Base-by-base conservation (phyloP, 1,139 yeast genomes). In the Candida sp. region DNA sequence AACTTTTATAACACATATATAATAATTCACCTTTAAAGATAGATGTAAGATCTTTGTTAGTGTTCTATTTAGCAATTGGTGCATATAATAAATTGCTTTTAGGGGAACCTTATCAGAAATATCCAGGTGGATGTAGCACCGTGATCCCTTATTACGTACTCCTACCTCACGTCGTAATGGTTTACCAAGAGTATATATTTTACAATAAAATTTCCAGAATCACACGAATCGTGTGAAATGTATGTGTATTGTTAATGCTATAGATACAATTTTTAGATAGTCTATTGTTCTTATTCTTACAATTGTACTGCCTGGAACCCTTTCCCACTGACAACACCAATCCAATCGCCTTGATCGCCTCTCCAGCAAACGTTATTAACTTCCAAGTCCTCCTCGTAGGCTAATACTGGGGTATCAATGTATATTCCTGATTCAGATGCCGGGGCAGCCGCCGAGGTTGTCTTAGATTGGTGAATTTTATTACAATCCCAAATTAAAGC, bases 401-500 rank as follows among this genome's bases (percentile, higher is more conserved):
- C 81, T 42, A 71, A 64, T 9, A 72, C 68, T 2, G 88, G 87
- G 9, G 69, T 58, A 34, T 68, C 77, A 5, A 66, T 52, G 4
- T 63, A 47, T 5, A 50, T 40, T 4, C 63, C 56, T 11, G 46
- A 38, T 22, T 55, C 58, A 9, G 48, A 43, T 8, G 42, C 33
- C 11, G 29, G 38, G 21, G 45, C 30, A 22, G 45, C 23, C 15
- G 38, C 30, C n/a, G 32, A 35, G 7, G 40, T 33, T 37, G 42
- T 22, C 36, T 39, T 27, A 34, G 27, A 42, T 40, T 49, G 56
- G 27, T 58, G 57, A 30, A 66, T 39, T 35, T 57, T 58, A 45
- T 65, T 70, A 46, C 89, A 70, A 61, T 93, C 97, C 95, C 97
- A 90, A 12, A 87, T 70, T 33, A 91, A 67, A 0, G 88, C 87